Base-by-base conservation (phyloP, 192 early-diverging fungal genomes). In the Umbelopsis ramanniana region DNA sequence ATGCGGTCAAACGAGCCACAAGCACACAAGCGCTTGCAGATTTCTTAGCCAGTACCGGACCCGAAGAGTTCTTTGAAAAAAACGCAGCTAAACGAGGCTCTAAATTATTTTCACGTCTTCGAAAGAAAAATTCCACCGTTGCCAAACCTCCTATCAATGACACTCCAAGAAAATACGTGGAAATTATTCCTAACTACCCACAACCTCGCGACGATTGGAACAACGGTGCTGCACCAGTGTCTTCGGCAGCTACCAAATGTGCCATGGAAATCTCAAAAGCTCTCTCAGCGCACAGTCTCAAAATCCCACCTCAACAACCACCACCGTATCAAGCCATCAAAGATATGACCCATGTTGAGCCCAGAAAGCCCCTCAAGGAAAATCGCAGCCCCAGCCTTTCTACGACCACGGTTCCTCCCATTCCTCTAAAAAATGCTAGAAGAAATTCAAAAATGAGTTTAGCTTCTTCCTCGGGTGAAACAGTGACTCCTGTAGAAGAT, bases 1-100 rank as follows among this genome's bases (percentile, higher is more conserved):
- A 63, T 17, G 12, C 57, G 3, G 57, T 63, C 33, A 67, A 45
- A 46, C 46, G 69, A 57, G 24, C 46, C 11, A 79, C 77, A 6
- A 70, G 73, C 1, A 79, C 77, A 35, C 77, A 79, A 52, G 77
- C 77, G 11, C 63, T 79, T 15, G 77, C 74, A 17, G 77, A 79
- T 26, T 79, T 79, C 47, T 52, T 79, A 19, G 71, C 74, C 40
- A 79, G 69, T 33, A 79, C 77, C 22, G 74, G 77, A 19, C 77
- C 77, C 4, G 77, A 79, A 72, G 77, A 79, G 55, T 79, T 79
- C 33, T 66, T 67, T 26, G 63, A 71, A 38, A 46, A 17, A 40
- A 4, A 10, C 46, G 14, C 54, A 40, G 37, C 69, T 23, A 46
- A 72, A 46, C 72, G 69, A 52, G 48, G 60, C 4, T 67, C 69